Evolutionary conservation across 2,329 filamentous ascomycete genomes (phyloP), one percentile per base, ranked within the genome.

Genomic region (Onygenales sp.): DNA sequence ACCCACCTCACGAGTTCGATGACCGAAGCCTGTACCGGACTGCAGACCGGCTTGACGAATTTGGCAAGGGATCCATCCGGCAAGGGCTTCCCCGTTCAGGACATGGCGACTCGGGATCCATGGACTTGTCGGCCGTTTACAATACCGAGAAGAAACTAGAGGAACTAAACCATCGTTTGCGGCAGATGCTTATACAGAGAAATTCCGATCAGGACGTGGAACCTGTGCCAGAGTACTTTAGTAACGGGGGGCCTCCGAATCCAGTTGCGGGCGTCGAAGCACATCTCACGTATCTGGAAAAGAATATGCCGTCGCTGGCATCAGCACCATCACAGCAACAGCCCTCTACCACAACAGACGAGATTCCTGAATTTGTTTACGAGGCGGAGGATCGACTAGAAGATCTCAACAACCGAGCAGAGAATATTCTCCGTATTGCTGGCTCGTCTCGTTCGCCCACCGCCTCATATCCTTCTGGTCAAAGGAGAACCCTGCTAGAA

Each of bases 21-120:
- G 87, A 93, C 59, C 78, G 83, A 54, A 87, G 83, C 63, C 73
- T 89, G 7, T 93, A 91, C 64, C 76, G 80, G 51, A 78, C 84
- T 9, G 79, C 86, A 5, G 86, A 89, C 59, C 79, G 81, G 55
- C 68, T 84, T 17, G 82, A 87, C 57, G 77, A 73, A 43, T 67
- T 65, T 56, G 66, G 55, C 58, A 63, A 58, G 57, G 55, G 54
- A 55, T 61, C 63, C 56, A 48, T 61, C 65, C 21, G 62, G 64
- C 35, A 70, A 36, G 45, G 38, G 50, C 55, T 21, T 5, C 50
- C 33, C 13, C 51, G 10, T 39, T 36, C 27, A 10, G 11, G 38
- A 27, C 42, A 43, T 14, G 55, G 50, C 42, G 47, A 58, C 51
- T 52, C 14, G 33, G 57, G 56, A 51, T 55, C 59, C 35, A 53